Evolutionary conservation across 2,329 filamentous ascomycete species (phyloP).

Genomic region (Neonectria hederae): DNA sequence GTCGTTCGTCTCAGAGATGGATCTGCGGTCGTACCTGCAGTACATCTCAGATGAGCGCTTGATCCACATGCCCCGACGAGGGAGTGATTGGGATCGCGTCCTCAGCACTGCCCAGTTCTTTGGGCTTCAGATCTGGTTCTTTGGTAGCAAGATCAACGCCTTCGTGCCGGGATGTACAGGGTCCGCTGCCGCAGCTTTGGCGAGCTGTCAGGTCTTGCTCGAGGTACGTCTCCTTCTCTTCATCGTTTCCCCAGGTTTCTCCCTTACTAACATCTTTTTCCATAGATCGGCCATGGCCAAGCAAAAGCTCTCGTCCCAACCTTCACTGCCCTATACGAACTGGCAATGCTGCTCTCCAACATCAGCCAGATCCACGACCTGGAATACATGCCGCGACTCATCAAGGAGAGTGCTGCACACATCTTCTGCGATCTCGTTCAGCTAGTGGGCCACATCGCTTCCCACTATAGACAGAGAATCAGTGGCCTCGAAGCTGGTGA

Average conservation of each 20-base stretch:
- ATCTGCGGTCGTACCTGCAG: constrained; percentile 44
- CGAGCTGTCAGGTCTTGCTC: constrained; percentile 50
- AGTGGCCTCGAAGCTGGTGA: constrained; percentile 40
- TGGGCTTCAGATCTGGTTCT: constrained; percentile 50
- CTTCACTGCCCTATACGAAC: constrained; percentile 51
- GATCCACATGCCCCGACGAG: constrained; percentile 52
- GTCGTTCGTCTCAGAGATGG: constrained; percentile 32
- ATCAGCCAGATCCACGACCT: constrained; percentile 50
- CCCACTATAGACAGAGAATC: constrained; percentile 49
- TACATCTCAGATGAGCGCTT: constrained; percentile 52
- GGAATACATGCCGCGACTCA: constrained; percentile 44
- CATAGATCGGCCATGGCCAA: constrained; percentile 51
- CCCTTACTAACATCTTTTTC: not conserved
- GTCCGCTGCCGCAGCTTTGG: constrained; percentile 46
- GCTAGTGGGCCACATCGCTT: constrained; percentile 47
- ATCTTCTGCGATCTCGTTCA: constrained; percentile 49
- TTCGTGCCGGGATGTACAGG: constrained; percentile 34
- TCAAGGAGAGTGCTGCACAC: constrained; percentile 46
- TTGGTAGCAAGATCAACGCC: constrained; percentile 46
- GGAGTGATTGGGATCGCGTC: constrained; percentile 54
- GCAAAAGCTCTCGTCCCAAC: constrained; percentile 51
- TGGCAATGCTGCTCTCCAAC: constrained; percentile 50
- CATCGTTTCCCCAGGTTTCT: not conserved
- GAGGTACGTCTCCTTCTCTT: constrained; percentile 42
- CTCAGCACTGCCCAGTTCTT: constrained; percentile 54